Evolutionary conservation across 2,329 filamentous ascomycete species (phyloP), one percentile per base, ranked within the genome.

Genomic region (Thielaviopsis punctulata): DNA sequence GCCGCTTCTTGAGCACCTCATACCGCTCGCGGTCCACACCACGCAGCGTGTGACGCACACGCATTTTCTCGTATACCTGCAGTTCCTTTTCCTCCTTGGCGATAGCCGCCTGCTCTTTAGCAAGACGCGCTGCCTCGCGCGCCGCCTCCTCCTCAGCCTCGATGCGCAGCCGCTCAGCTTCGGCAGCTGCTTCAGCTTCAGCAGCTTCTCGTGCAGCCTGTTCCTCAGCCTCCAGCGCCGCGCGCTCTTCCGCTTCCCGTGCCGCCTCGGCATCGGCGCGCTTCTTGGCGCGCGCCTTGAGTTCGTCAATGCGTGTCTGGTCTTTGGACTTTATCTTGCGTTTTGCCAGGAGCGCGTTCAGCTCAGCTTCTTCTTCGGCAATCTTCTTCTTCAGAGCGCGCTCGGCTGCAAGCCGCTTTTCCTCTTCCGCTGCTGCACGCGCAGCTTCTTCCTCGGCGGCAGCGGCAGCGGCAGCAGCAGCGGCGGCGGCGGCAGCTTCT

Each of bases 201-300:
- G n/a, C n/a, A n/a, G n/a, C 60, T 2, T 62, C 56, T 45, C 57
- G 55, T n/a, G 57, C 39, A 36, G 51, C 58, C 36, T 58, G 50
- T 44, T 63, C 61, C 51, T 67, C 65, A 10, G 62, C 62, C 39
- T 59, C 59, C 19, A 63, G 58, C 12, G 27, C 47, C 8, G 50
- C 51, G 43, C 57, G 48, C 41, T 63, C 61, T 51, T 67, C 64
- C 8, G 62, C 62, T 36, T 59, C 59, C 21, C 63, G 58, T 9
- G 27, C 47, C 18, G 46, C 46, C 47, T 51, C 30, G 18, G 46
- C 53, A 22, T 50, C 22, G 8, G 46, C 24, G 21, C 50, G 47
- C 9, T 22, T 24, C 1, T 24, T 56, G 27, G 62, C 62, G 15
- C 62, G 59, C 18, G 60, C 63, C 46, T 63, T 47, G 13, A 57